phyloP scores from a whole-genome alignment of 2,329 filamentous ascomycete species.

The Trichocomaceae sp. region DNA sequence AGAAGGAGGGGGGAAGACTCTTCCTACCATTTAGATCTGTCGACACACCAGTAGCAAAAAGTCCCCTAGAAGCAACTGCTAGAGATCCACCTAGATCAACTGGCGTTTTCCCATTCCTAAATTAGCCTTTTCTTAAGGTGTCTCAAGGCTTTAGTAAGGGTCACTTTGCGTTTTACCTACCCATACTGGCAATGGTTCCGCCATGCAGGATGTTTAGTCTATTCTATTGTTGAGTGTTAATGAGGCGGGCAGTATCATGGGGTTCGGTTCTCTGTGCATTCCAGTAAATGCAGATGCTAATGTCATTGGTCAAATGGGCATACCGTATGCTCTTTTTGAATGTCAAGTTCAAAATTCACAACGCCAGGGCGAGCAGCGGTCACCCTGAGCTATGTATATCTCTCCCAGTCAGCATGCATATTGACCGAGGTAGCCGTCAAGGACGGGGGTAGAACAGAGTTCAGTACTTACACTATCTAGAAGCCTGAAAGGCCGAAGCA shows the following conservation, averaged over 20 bases:
- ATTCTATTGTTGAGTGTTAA: constrained; percentile 43
- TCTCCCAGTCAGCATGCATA: background rate
- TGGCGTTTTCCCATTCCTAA: constrained; percentile 17
- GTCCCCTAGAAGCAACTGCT: constrained; percentile 58
- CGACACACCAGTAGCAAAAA: constrained; percentile 61
- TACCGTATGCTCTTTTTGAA: constrained; percentile 60
- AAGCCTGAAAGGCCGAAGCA: constrained; percentile 18
- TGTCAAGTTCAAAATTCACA: constrained; percentile 59
- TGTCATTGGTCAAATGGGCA: constrained; percentile 12
- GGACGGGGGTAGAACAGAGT: background rate
- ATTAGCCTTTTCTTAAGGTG: background rate
- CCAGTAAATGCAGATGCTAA: background rate
- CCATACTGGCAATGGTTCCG: constrained; percentile 59
- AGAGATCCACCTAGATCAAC: constrained; percentile 61
- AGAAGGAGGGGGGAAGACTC: no score
- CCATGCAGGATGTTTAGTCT: constrained; percentile 61
- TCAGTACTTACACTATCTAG: constrained; percentile 36
- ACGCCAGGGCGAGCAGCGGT: constrained; percentile 55
- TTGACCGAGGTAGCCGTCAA: background rate
- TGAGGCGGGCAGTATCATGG: background rate
- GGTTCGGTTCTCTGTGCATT: background rate
- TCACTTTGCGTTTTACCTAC: constrained; percentile 22
- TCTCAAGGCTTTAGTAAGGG: no score
- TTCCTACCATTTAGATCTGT: constrained; percentile 55
- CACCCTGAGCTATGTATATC: constrained; percentile 48